phyloP scores from a whole-genome alignment of 2,329 filamentous ascomycete genomes.

The Clonostachys rosea region DNA sequence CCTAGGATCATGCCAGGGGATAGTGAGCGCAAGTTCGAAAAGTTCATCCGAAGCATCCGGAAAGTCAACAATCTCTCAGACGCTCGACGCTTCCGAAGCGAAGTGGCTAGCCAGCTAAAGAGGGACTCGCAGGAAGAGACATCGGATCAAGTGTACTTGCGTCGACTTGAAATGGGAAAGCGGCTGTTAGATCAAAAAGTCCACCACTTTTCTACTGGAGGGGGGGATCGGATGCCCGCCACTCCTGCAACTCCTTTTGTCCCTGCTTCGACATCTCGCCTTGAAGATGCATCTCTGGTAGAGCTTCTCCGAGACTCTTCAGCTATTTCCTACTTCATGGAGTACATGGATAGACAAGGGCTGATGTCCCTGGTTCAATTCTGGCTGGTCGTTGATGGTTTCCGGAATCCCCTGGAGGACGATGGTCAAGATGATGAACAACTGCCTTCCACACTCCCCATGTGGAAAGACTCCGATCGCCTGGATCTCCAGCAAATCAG shows the following conservation, averaged over 20 bases:
- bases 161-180: slow-evolving; percentile 88
- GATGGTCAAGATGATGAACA: slow-evolving; percentile 62
- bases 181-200: slow-evolving; percentile 87
- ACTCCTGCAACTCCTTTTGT: slow-evolving; percentile 11
- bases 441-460: slow-evolving; percentile 54
- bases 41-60: slow-evolving; percentile 84
- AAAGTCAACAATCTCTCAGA: slow-evolving; percentile 90
- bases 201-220: slow-evolving; percentile 68
- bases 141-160: slow-evolving; percentile 81
- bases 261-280: slow-evolving; percentile 24
- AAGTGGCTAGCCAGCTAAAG: slow-evolving; percentile 88
- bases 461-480: slow-evolving; percentile 81
- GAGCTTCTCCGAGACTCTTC: slow-evolving; percentile 89
- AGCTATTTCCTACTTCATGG: slow-evolving; percentile 97
- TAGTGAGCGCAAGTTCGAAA: slow-evolving; percentile 88
- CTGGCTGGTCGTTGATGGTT: slow-evolving; percentile 96
- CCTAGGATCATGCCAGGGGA: slow-evolving; percentile 78
- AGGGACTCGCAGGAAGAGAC: slow-evolving; percentile 73
- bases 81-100: slow-evolving; percentile 84
- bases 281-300: slow-evolving; percentile 72
- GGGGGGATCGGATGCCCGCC: slow-evolving; percentile 35
- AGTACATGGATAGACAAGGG: slow-evolving; percentile 92
- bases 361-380: slow-evolving; percentile 92
- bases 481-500: slow-evolving; percentile 88
- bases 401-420: slow-evolving; percentile 89